These are phyloP conservation scores for Xylaria sp. DNA, from an alignment of 2,329 filamentous ascomycete genomes.

Conservation along the genomic window DNA sequence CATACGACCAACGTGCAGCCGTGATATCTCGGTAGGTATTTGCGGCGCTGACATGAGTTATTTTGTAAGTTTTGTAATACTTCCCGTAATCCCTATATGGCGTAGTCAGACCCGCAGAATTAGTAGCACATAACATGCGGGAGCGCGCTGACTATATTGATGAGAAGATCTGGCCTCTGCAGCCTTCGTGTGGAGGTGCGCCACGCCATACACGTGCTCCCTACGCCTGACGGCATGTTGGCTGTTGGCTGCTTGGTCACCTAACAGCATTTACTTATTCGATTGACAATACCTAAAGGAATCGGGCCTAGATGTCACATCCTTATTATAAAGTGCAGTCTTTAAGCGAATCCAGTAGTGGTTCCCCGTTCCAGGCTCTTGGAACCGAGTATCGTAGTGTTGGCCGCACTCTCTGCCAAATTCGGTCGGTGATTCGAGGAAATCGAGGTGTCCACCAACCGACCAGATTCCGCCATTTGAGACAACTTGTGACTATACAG, in stretches of 20 bases:
- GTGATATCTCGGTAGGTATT: constrained; percentile 21
- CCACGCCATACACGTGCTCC: constrained; percentile 24
- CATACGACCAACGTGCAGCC: constrained; percentile 8
- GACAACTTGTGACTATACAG: too few species aligned
- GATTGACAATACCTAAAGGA: constrained; percentile 2
- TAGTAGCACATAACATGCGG: constrained; percentile 7
- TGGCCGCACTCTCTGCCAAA: neutral
- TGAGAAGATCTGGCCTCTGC: constrained; percentile 18
- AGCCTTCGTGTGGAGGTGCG: constrained; percentile 18
- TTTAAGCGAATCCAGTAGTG: neutral
- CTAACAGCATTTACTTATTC: neutral
- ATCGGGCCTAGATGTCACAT: neutral
- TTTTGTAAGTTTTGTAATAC: constrained; percentile 13
- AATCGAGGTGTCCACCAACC: neutral
- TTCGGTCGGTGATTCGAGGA: neutral
- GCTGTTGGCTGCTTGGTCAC: constrained; percentile 14
- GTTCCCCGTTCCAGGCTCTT: constrained; percentile 13
- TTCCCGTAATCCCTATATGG: neutral
- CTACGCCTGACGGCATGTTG: constrained; percentile 1
- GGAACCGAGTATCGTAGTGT: constrained; percentile 7
- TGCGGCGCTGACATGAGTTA: constrained; percentile 9
- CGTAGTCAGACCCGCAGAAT: constrained; percentile 2
- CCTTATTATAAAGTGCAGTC: neutral
- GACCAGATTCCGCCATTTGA: too few species aligned
- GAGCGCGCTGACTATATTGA: constrained; percentile 23